phyloP scores from a whole-genome alignment of 2,329 filamentous ascomycete species.

The Phaeophleospora eucalypticola region DNA sequence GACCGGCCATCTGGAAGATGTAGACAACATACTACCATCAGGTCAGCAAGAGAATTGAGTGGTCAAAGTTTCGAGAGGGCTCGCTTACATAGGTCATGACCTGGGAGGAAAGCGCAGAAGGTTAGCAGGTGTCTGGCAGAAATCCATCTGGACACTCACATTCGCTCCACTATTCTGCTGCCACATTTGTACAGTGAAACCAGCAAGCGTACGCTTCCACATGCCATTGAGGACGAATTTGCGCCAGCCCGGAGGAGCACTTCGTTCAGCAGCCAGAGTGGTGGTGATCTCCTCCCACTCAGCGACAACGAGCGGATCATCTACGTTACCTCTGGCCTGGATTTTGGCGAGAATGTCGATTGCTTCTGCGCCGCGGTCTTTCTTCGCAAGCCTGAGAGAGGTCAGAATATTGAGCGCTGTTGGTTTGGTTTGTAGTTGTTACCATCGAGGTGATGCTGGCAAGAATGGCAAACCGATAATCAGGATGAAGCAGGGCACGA shows the following conservation, averaged over 20 bases:
- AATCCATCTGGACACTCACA: conserved; percentile 22
- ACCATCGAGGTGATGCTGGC: conserved; percentile 46
- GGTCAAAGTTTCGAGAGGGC: not conserved
- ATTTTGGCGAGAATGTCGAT: conserved; percentile 43
- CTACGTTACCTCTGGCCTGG: conserved; percentile 42
- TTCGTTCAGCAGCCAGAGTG: conserved; percentile 40
- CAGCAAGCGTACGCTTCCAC: conserved; percentile 56
- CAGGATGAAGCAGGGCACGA: conserved; percentile 43
- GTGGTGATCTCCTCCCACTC: conserved; percentile 48
- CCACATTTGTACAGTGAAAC: conserved; percentile 56
- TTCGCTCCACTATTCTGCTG: conserved; percentile 44
- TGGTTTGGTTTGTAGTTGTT: not conserved
- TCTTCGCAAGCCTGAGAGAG: conserved; percentile 38
- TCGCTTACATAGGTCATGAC: conserved; percentile 11
- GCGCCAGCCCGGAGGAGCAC: conserved; percentile 37
- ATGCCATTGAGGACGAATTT: conserved; percentile 52
- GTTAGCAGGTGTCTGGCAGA: conserved; percentile 1
- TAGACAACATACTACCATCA: conserved; percentile 59
- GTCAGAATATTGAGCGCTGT: not conserved
- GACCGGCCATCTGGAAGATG: conserved; percentile 57
- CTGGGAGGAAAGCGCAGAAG: not conserved
- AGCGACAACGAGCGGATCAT: conserved; percentile 46
- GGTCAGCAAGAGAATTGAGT: conserved; percentile 17
- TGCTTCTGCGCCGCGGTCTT: conserved; percentile 44
- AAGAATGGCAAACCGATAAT: conserved; percentile 45